Conservation (phyloP, 202 grass and related monocot genomes). For the Setaria viridis region DNA sequence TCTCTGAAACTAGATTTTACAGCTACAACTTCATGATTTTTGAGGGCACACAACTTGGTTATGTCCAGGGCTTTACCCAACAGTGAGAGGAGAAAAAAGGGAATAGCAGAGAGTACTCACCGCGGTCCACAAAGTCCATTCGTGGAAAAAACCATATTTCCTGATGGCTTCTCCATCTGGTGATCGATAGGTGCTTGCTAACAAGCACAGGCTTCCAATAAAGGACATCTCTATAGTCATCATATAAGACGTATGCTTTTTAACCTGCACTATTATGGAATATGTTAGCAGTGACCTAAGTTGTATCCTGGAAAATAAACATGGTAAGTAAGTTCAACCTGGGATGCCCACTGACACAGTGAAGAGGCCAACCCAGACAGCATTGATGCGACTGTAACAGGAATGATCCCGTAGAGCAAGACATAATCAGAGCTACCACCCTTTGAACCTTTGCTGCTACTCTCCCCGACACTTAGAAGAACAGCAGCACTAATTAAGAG, state of each 20-base stretch:
- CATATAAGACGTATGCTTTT: conserved; percentile 94
- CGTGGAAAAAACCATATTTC: conserved; percentile 92
- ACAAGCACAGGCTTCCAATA: conserved; percentile 88
- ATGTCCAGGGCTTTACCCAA: conserved; percentile 17
- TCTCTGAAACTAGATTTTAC: conserved; percentile 31
- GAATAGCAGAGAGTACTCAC: conserved; percentile 59
- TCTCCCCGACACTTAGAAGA: conserved; percentile 90
- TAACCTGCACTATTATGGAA: conserved; percentile 69
- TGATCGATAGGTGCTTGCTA: conserved; percentile 78
- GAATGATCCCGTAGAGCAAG: conserved; percentile 88
- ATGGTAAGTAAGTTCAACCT: conserved; percentile 59
- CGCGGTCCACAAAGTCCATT: conserved; percentile 78
- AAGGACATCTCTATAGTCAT: conserved; percentile 99
- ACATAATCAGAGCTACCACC: conserved; percentile 62
- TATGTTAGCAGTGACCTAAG: conserved; percentile 31
- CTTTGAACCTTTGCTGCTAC: conserved; percentile 63
- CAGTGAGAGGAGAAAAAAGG: conserved; percentile 18
- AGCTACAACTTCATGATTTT: conserved; percentile 9
- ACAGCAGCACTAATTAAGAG: conserved; percentile 81
- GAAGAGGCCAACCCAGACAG: conserved; percentile 92
- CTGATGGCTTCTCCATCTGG: conserved; percentile 93
- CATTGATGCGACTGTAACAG: conserved; percentile 87
- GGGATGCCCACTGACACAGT: conserved; percentile 95
- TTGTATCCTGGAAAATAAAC: conserved; percentile 43
- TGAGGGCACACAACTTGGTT: neutral